Conservation (phyloP, 495 filamentous ascomycete genomes). For the Paragyromitra xinjiangensis region DNA sequence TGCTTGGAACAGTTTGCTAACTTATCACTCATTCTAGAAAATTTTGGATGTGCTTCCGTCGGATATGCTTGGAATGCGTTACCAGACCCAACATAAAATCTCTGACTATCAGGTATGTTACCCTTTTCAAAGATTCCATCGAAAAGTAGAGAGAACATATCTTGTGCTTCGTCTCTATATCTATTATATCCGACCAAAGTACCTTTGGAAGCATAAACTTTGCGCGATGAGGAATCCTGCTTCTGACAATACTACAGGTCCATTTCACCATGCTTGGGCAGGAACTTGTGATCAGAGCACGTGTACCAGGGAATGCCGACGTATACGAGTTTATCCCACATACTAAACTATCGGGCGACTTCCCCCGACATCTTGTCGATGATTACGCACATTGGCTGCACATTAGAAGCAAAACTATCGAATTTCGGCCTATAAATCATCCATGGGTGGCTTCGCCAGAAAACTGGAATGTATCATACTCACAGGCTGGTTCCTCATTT, state of each 20-base stretch:
- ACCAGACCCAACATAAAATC: conserved; percentile 55
- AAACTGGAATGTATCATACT: conserved; percentile 51
- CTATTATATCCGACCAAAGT: not conserved
- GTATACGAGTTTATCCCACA: conserved; percentile 21
- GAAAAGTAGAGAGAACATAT: not conserved
- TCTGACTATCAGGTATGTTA: conserved; percentile 58
- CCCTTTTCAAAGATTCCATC: conserved; percentile 29
- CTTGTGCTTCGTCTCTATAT: not conserved
- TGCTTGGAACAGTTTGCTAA: conserved; percentile 10
- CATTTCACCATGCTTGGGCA: not conserved
- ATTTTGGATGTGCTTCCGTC: conserved; percentile 58
- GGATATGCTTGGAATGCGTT: conserved; percentile 48
- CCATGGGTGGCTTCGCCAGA: conserved; percentile 60
- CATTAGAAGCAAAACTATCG: conserved; percentile 60
- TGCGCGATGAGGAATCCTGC: not conserved
- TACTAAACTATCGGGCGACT: conserved; percentile 59
- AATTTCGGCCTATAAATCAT: conserved; percentile 62
- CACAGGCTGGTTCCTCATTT: conserved; percentile 51
- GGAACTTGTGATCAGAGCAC: conserved; percentile 15
- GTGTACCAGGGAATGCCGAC: not conserved
- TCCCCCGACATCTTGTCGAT: conserved; percentile 63
- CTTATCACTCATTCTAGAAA: conserved; percentile 57
- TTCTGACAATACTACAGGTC: conserved; percentile 16
- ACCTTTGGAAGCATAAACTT: not conserved
- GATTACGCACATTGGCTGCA: conserved; percentile 70